Conservation (phyloP, 192 early-diverging fungal species). For the Mortierella hygrophila region DNA sequence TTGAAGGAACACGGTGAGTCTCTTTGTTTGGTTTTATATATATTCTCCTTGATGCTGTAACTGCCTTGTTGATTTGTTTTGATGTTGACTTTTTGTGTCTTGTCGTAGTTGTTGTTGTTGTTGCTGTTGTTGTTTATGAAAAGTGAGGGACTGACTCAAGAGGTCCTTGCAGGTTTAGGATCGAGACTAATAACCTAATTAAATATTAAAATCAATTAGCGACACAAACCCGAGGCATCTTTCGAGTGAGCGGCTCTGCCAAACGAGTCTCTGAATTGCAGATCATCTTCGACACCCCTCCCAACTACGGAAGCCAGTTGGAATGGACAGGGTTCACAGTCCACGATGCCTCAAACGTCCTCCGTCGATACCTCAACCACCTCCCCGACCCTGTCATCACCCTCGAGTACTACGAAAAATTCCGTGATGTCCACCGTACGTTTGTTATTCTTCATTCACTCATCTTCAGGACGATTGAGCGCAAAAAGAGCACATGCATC, state of each 20-base stretch:
- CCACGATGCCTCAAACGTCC: constrained; percentile 83
- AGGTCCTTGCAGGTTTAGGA: neutral
- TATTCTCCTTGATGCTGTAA: neutral
- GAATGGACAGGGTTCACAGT: constrained; percentile 78
- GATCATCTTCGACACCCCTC: constrained; percentile 73
- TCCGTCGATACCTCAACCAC: constrained; percentile 78
- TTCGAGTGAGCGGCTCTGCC: constrained; percentile 80
- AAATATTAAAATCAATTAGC: constrained; percentile 34
- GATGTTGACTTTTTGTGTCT: too few species aligned
- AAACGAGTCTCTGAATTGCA: constrained; percentile 80
- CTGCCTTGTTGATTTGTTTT: neutral
- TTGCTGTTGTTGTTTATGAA: neutral
- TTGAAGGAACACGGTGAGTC: constrained; percentile 58
- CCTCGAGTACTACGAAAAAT: constrained; percentile 71
- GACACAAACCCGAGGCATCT: constrained; percentile 75
- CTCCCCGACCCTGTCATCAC: constrained; percentile 83
- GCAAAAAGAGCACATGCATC: neutral
- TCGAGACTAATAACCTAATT: neutral
- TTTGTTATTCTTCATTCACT: neutral
- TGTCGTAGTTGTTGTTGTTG: neutral
- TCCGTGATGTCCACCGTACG: constrained; percentile 73
- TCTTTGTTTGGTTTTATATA: neutral
- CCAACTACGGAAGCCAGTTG: constrained; percentile 71
- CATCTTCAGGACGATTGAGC: neutral
- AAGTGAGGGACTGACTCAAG: neutral